phyloP scores from a whole-genome alignment of 768 basidiomycete genomes.

The Podaxis sp. region DNA sequence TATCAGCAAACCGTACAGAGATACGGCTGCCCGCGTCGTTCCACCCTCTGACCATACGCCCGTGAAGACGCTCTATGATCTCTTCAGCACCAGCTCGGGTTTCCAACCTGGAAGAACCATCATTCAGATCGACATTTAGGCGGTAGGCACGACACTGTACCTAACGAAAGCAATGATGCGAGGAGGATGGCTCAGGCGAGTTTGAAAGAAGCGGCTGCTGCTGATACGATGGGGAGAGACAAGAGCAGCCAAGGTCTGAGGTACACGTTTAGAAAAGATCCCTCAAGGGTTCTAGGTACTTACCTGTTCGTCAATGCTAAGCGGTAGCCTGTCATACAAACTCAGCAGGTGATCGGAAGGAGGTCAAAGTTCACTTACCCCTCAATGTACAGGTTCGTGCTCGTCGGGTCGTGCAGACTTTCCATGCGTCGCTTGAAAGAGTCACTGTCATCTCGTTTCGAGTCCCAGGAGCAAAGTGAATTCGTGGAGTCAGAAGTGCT shows the following conservation, averaged over 20 bases:
- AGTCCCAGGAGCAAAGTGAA: slow-evolving; percentile 22
- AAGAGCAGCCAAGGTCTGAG: slow-evolving; percentile 60
- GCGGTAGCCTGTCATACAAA: slow-evolving; percentile 50
- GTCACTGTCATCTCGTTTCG: slow-evolving; percentile 28
- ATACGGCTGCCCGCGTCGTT: slow-evolving; percentile 76
- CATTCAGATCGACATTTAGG: slow-evolving; percentile 5
- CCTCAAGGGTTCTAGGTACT: slow-evolving; percentile 17
- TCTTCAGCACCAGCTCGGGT: slow-evolving; percentile 73
- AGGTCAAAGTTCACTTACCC: slow-evolving; percentile 39
- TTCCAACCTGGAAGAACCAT: slow-evolving; percentile 53
- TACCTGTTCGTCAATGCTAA: slow-evolving; percentile 69
- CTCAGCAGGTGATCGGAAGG: background rate
- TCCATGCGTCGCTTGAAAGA: slow-evolving; percentile 83
- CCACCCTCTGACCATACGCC: slow-evolving; percentile 78
- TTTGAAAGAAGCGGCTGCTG: slow-evolving; percentile 80
- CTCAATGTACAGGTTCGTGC: slow-evolving; percentile 83
- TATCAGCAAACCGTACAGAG: slow-evolving; percentile 80
- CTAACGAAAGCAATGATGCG: slow-evolving; percentile 82
- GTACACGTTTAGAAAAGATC: background rate
- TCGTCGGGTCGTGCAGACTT: slow-evolving; percentile 58
- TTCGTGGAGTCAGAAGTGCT: slow-evolving; percentile 21
- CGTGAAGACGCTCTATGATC: slow-evolving; percentile 74
- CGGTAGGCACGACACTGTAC: slow-evolving; percentile 32
- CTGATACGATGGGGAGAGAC: slow-evolving; percentile 72
- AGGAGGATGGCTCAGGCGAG: slow-evolving; percentile 71